Base-by-base conservation (phyloP, 768 basidiomycete species). In the Boletus rufocinnamomeus region DNA sequence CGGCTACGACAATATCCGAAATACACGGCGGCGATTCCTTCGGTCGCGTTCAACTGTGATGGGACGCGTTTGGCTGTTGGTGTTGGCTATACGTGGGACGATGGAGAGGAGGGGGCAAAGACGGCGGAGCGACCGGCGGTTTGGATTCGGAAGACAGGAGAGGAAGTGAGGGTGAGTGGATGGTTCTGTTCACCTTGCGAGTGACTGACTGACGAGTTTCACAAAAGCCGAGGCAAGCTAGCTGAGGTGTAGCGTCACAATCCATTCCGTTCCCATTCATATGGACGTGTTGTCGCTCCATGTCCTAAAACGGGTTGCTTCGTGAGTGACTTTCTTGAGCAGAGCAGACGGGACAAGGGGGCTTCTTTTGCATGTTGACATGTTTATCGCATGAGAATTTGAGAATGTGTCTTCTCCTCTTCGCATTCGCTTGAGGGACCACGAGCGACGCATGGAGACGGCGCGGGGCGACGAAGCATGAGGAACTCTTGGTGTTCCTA, bases 1-100 rank as follows among this genome's bases (percentile, higher is more conserved):
- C 87, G 97, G 2, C 77, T 98, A 53, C 86, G 94, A 27, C 94
- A 96, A 65, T 95, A 91, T 62, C 87, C 88, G 0, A 91, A 91
- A 68, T 94, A 87, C 74, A 74, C 80, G 5, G 80, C 84, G 0
- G 81, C 88, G 3, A 86, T 97, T n/a, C 84, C 92, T 0, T 83
- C 88, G 0, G 77, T 95, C 41, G 83, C 89, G 1, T 96, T 95
- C 74, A 93, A 88, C 59, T 86, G 83, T 27, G 90, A 95, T 61
- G 95, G 94, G 1, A 82, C 84, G 37, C 87, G 87, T 60, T 75
- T 96, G 19, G 94, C 91, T 2, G 81, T 94, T n/a, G 94, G 85
- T 0, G 84, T 86, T 7, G 88, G 92, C 58, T 94, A 95, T 76
- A 91, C 88, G 13, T 94, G 93, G 88, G 95, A 96, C 64, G 87